Evolutionary conservation across 768 basidiomycete genomes (phyloP), one percentile per base, ranked within the genome.

Genomic region (Lyophyllum semitale): DNA sequence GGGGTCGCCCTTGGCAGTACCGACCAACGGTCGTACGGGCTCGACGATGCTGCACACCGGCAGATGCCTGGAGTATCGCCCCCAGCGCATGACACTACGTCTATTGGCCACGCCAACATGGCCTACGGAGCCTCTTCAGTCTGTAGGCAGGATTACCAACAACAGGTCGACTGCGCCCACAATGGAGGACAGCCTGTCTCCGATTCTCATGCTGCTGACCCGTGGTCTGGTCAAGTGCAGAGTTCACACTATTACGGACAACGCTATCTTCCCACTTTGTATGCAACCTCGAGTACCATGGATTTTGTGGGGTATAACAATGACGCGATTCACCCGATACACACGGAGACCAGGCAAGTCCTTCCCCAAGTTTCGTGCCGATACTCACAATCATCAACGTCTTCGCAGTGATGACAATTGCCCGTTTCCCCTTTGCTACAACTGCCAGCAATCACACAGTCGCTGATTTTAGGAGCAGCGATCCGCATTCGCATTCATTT

Each of bases 221-320:
- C 37, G 46, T 54, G 53, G 53, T 33, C 38, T 40, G 53, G 45
- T 54, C 53, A 54, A 54, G 38, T 38, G 45, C 50, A 30, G 37
- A 32, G 32, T 22, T 38, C 48, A 49, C 32, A 38, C 48, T 18
- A 35, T 23, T 26, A 23, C 48, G 22, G 26, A 35, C 25, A 23
- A n/a, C 17, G 13, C 35, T 30, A 33, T 20, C 26, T 25, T 3
- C 11, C 22, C 35, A 8, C 17, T 35, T n/a, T 38, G 13, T 40
- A 23, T 17, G 45, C 35, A 4, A 40, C 45, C 25, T 20, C 53
- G 26, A 51, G 50, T 29, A 51, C 13, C 40, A 23, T 22, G 15
- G 6, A 40, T 32, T 26, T 51, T 32, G 8, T n/a, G 15, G 37
- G 48, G 8, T 23, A 50, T n/a, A 48, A 8, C 27, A 7, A 11